Evolutionary conservation across 768 basidiomycete genomes (phyloP).

Genomic region (Russula griseocarnosa): DNA sequence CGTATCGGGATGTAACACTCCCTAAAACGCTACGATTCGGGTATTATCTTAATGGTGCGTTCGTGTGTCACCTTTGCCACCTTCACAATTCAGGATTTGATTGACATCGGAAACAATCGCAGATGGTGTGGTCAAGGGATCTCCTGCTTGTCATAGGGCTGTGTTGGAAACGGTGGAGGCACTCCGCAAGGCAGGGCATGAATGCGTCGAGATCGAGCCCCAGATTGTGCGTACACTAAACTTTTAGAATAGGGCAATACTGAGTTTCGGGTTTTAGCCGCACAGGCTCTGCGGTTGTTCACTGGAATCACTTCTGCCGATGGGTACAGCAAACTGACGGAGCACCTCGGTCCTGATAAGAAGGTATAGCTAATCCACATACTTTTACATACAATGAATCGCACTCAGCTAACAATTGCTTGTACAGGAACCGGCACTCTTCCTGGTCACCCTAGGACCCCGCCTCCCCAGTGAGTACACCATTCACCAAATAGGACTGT

Average conservation of each 20-base stretch:
- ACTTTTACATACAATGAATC: neutral
- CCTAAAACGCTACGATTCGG: conserved; percentile 65
- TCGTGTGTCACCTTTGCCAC: neutral
- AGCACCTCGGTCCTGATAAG: conserved; percentile 27
- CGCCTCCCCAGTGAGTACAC: conserved; percentile 16
- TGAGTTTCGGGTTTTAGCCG: conserved; percentile 6
- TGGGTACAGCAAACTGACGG: conserved; percentile 24
- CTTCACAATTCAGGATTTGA: conserved; percentile 5
- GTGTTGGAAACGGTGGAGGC: conserved; percentile 39
- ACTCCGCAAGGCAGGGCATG: conserved; percentile 40
- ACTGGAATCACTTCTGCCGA: conserved; percentile 22
- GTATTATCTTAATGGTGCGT: conserved; percentile 58
- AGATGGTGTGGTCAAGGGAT: conserved; percentile 22
- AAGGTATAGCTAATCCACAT: neutral
- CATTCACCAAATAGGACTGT: neutral
- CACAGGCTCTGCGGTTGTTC: conserved; percentile 13
- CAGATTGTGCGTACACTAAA: conserved; percentile 28
- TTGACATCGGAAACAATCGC: neutral
- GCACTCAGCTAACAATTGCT: neutral
- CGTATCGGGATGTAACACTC: conserved; percentile 55
- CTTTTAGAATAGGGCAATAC: neutral
- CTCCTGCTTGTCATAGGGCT: conserved; percentile 34
- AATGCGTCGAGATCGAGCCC: conserved; percentile 39
- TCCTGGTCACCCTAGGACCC: conserved; percentile 24
- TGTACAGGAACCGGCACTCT: conserved; percentile 24